Percentiles rank a stretch among this genome's conserved stretches.
phyloP scores from a whole-genome alignment of 2,329 filamentous ascomycete species.

The Aspergillus texensis region DNA sequence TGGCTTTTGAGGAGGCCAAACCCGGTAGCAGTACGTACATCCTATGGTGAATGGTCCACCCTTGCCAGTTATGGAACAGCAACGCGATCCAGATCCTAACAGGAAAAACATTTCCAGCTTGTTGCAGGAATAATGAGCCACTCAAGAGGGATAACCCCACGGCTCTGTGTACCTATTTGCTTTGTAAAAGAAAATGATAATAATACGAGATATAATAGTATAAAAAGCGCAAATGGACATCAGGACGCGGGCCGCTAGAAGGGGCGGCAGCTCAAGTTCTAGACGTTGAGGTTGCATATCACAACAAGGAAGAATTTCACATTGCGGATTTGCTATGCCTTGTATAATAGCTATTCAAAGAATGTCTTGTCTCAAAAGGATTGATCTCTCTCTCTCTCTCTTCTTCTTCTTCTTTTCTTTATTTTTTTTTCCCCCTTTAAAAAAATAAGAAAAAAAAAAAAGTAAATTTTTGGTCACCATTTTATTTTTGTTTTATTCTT shows the following conservation, averaged over 20 bases:
- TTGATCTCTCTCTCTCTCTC: background rate
- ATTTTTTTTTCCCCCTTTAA: too few relatives aligned
- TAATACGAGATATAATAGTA: background rate
- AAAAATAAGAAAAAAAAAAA: too few relatives aligned
- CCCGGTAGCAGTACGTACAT: too few relatives aligned
- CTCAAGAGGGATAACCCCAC: background rate
- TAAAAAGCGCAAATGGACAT: background rate
- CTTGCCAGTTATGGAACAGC: conserved; percentile 16
- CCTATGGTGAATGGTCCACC: conserved; percentile 2
- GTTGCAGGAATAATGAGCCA: background rate
- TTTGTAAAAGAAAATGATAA: background rate
- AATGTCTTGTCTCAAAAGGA: background rate
- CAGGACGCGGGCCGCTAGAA: background rate
- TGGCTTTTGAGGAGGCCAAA: background rate
- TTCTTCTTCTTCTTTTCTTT: background rate
- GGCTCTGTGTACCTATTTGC: conserved; percentile 7
- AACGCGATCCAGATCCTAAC: conserved; percentile 1
- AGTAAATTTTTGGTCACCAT: background rate
- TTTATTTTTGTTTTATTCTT: background rate
- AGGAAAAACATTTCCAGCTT: background rate
- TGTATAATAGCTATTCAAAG: background rate
- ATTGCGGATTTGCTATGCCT: background rate
- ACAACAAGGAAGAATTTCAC: background rate
- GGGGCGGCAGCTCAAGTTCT: background rate
- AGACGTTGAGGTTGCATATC: too few relatives aligned